Conservation (phyloP, 192 early-diverging fungal genomes). For the Podila verticillata region DNA sequence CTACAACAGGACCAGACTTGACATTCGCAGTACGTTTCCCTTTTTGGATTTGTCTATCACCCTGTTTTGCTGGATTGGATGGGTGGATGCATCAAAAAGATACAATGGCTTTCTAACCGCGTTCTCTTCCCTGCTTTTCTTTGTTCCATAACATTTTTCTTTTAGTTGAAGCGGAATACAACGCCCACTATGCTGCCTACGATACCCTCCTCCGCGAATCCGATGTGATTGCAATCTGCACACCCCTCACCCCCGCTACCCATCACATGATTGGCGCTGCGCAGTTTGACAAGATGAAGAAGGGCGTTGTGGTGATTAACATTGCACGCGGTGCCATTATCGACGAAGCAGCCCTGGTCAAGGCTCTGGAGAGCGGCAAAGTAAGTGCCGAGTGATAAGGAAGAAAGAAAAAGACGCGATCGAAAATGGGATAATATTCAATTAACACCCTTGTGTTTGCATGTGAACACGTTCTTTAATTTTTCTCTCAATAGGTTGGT, state of each 20-base stretch:
- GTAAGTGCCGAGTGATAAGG: constrained; percentile 46
- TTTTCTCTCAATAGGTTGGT: constrained; percentile 9
- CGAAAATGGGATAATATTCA: background rate
- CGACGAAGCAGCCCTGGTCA: constrained; percentile 59
- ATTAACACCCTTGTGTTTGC: background rate
- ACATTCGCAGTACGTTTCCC: constrained; percentile 48
- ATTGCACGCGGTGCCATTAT: constrained; percentile 59
- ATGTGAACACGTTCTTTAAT: background rate
- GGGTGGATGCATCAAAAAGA: no score
- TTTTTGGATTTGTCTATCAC: background rate
- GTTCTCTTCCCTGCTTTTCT: background rate
- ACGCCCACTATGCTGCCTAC: constrained; percentile 56
- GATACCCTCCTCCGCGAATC: constrained; percentile 61
- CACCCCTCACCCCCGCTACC: constrained; percentile 54
- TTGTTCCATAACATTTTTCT: background rate
- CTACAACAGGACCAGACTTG: constrained; percentile 56
- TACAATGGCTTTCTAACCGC: background rate
- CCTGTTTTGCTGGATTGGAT: background rate
- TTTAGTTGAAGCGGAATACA: constrained; percentile 56
- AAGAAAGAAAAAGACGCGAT: constrained; percentile 8
- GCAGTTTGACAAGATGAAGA: constrained; percentile 62
- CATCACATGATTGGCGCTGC: constrained; percentile 50
- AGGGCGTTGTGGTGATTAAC: constrained; percentile 60
- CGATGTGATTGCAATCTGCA: constrained; percentile 58
- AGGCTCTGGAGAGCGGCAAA: constrained; percentile 59